Conservation (phyloP, 805 yeast species). For the Kodamaea leandrae region DNA sequence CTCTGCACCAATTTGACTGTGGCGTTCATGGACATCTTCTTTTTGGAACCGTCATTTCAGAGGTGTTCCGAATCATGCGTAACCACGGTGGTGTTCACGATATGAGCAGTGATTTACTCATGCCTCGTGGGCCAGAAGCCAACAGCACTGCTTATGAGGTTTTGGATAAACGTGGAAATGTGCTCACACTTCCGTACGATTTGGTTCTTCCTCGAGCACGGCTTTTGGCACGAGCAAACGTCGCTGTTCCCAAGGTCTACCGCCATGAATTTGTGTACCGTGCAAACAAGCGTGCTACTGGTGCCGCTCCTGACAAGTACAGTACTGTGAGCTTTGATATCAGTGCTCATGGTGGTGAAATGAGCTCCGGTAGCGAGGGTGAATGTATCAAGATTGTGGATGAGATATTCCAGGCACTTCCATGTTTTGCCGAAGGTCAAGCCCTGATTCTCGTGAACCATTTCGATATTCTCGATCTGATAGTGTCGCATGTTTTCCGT, state of each 20-base stretch:
- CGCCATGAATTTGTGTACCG: conserved; percentile 82
- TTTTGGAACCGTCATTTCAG: conserved; percentile 57
- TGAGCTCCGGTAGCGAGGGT: conserved; percentile 68
- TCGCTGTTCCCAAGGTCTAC: conserved; percentile 57
- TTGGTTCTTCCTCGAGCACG: conserved; percentile 88
- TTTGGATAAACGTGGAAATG: conserved; percentile 82
- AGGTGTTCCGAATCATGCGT: conserved; percentile 61
- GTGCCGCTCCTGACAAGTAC: conserved; percentile 67
- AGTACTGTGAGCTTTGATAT: conserved; percentile 88
- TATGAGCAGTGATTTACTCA: conserved; percentile 57
- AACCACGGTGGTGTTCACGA: conserved; percentile 88
- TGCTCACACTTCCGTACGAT: conserved; percentile 86
- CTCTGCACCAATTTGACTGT: conserved; percentile 25
- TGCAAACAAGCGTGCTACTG: conserved; percentile 50
- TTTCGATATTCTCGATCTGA: conserved; percentile 69
- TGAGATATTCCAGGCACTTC: conserved; percentile 64
- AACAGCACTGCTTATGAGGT: conserved; percentile 72
- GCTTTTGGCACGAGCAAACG: conserved; percentile 61
- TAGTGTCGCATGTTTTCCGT: conserved; percentile 67
- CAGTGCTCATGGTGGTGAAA: conserved; percentile 38
- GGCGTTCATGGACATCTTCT: conserved; percentile 49
- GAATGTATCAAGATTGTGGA: conserved; percentile 82
- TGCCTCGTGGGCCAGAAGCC: conserved; percentile 72
- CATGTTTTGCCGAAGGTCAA: conserved; percentile 57
- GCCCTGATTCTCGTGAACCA: conserved; percentile 72